Conservation (phyloP, 768 basidiomycete species). For the Mycena rosella region DNA sequence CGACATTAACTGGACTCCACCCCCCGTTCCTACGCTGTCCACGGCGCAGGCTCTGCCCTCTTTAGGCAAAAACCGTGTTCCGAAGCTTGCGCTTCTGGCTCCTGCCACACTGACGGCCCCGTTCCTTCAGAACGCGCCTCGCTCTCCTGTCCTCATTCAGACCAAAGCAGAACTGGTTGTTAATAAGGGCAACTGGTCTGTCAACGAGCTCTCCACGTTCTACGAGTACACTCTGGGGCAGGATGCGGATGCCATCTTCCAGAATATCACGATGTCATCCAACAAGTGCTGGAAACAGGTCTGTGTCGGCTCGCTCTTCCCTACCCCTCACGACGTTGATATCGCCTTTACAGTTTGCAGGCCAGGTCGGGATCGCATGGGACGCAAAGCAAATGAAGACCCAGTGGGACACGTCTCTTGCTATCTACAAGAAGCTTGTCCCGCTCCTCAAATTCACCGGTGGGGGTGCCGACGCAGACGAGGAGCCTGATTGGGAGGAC, state of each 20-base stretch:
- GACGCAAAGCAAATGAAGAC: slow-evolving; percentile 15
- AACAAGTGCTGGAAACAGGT: slow-evolving; percentile 16
- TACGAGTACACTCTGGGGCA: slow-evolving; percentile 2
- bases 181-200: slow-evolving; percentile 4
- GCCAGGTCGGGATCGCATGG: neutral
- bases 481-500: slow-evolving; percentile 10
- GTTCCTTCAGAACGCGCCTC: slow-evolving; percentile 1
- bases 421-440: slow-evolving; percentile 22
- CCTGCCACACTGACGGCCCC: neutral
- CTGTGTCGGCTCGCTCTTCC: neutral
- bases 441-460: slow-evolving; percentile 19
- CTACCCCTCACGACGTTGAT: neutral
- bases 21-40: slow-evolving; percentile 10
- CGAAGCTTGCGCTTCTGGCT: slow-evolving; percentile 3
- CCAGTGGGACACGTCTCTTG: slow-evolving; percentile 5
- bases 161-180: neutral
- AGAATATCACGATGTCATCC: slow-evolving; percentile 11
- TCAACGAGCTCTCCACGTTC: slow-evolving; percentile 6
- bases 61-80: neutral
- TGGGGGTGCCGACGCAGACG: slow-evolving; percentile 15
- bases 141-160: slow-evolving; percentile 3
- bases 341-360: slow-evolving; percentile 3
- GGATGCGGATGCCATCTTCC: neutral
- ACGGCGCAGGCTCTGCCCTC: slow-evolving; percentile 3
- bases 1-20: neutral